Percentiles rank a stretch among this genome's conserved stretches.
Evolutionary conservation across 805 yeast species (phyloP).

Genomic region (Lipomyces orientalis): DNA sequence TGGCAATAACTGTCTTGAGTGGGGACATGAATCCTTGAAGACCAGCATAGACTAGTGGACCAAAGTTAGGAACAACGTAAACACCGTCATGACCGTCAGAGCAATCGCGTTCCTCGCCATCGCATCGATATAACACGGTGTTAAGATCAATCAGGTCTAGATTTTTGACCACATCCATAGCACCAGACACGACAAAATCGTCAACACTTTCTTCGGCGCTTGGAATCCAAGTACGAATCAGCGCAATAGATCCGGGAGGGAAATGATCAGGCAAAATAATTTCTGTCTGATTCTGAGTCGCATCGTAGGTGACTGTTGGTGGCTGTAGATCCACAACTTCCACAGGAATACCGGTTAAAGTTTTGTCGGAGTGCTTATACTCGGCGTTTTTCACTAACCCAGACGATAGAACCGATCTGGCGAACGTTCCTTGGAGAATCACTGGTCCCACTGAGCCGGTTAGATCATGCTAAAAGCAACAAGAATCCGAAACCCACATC

Average conservation of each 20-base stretch:
- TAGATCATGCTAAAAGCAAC: not conserved
- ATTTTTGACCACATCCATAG: constrained; percentile 69
- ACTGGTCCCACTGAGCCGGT: constrained; percentile 40
- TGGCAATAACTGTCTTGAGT: constrained; percentile 62
- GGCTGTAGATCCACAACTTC: constrained; percentile 58
- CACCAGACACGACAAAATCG: constrained; percentile 66
- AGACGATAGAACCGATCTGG: constrained; percentile 61
- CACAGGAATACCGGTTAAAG: constrained; percentile 70
- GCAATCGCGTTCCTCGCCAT: constrained; percentile 84
- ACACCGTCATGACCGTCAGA: constrained; percentile 74
- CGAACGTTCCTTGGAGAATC: constrained; percentile 45
- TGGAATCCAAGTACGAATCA: constrained; percentile 71
- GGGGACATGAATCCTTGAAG: constrained; percentile 89
- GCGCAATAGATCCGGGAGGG: constrained; percentile 90
- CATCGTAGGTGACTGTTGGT: constrained; percentile 56
- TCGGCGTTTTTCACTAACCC: constrained; percentile 61
- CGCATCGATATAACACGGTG: constrained; percentile 74
- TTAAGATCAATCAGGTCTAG: constrained; percentile 74
- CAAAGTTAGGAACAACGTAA: constrained; percentile 75
- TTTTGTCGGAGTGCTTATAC: constrained; percentile 47
- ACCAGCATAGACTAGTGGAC: constrained; percentile 83
- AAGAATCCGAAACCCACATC: constrained; percentile 22
- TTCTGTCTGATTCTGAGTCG: constrained; percentile 52
- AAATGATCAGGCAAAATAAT: constrained; percentile 67
- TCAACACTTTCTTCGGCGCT: constrained; percentile 71